These are phyloP conservation scores for Aspergillus caelatus DNA, from an alignment of 2,329 filamentous ascomycete species.

Conservation along the genomic window DNA sequence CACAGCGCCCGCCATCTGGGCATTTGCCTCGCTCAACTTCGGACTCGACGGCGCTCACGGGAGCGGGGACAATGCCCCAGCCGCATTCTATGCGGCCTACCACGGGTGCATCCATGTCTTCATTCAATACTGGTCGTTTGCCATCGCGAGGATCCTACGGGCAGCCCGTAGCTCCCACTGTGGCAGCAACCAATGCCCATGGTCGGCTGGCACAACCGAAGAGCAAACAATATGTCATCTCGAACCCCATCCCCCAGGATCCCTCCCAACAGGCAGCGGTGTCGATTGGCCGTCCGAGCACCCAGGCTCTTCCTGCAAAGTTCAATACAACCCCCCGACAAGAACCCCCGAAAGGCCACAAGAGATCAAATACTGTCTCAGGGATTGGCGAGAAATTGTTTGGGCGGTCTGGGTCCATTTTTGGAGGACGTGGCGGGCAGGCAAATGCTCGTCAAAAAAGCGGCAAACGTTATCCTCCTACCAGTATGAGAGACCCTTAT, in stretches of 20 bases:
- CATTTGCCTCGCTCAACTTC: slow-evolving; percentile 58
- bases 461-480: slow-evolving; percentile 78
- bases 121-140: slow-evolving; percentile 61
- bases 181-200: slow-evolving; percentile 86
- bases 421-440: slow-evolving; percentile 59
- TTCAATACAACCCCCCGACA: slow-evolving; percentile 60
- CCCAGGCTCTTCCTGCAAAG: slow-evolving; percentile 59
- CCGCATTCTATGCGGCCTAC: slow-evolving; percentile 64
- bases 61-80: slow-evolving; percentile 41
- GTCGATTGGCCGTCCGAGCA: slow-evolving; percentile 64
- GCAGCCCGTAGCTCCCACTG: slow-evolving; percentile 81
- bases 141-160: slow-evolving; percentile 82
- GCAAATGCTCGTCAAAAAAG: slow-evolving; percentile 47
- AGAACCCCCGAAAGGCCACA: slow-evolving; percentile 57
- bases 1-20: slow-evolving; percentile 47
- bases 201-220: slow-evolving; percentile 85
- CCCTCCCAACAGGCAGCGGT: slow-evolving; percentile 52
- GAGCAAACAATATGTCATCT: slow-evolving; percentile 71
- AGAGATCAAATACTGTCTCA: slow-evolving; percentile 74
- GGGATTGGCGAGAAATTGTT: slow-evolving; percentile 83
- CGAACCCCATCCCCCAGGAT: slow-evolving; percentile 64
- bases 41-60: slow-evolving; percentile 60
- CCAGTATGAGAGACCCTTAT: slow-evolving; percentile 81
- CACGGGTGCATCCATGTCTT: slow-evolving; percentile 80
- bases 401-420: slow-evolving; percentile 79